A percentile compares a stretch with the other conserved stretches of the same genome.
Conservation (phyloP, 805 yeast species). For the Candida dendrica region DNA sequence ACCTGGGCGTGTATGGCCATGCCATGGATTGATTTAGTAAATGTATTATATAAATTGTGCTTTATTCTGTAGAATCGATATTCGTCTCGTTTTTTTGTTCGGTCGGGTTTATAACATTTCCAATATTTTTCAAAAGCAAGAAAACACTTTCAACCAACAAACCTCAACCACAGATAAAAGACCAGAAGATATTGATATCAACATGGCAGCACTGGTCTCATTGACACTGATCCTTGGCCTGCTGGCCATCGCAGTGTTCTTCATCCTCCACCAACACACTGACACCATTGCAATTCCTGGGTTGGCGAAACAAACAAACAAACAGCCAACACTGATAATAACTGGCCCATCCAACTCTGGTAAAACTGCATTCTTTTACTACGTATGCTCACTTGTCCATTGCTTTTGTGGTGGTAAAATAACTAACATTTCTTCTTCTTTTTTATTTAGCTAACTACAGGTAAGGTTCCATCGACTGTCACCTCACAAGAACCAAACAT, state of each 20-base stretch:
- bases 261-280: constrained; percentile 10
- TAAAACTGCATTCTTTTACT: constrained; percentile 50
- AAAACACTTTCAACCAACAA: too few relatives aligned
- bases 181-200: too few relatives aligned
- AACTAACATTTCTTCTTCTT: too few relatives aligned
- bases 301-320: constrained; percentile 11
- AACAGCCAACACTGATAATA: constrained; percentile 51
- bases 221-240: constrained; percentile 1
- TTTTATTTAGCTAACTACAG: constrained; percentile 19
- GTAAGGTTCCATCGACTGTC: constrained; percentile 30
- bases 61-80: too few relatives aligned
- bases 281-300: constrained; percentile 11
- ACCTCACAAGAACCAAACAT: constrained; percentile 44
- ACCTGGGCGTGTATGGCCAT: too few relatives aligned
- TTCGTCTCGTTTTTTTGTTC: too few relatives aligned
- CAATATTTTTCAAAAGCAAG: too few relatives aligned
- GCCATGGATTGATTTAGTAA: too few relatives aligned
- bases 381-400: constrained; percentile 9
- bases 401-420: too few relatives aligned
- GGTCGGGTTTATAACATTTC: too few relatives aligned
- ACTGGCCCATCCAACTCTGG: constrained; percentile 63
- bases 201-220: neutral
- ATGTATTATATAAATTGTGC: too few relatives aligned
- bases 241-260: constrained; percentile 2
- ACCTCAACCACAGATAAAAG: too few relatives aligned